Base-by-base conservation (phyloP, 345 rosid species). In the Salix viminalis region DNA sequence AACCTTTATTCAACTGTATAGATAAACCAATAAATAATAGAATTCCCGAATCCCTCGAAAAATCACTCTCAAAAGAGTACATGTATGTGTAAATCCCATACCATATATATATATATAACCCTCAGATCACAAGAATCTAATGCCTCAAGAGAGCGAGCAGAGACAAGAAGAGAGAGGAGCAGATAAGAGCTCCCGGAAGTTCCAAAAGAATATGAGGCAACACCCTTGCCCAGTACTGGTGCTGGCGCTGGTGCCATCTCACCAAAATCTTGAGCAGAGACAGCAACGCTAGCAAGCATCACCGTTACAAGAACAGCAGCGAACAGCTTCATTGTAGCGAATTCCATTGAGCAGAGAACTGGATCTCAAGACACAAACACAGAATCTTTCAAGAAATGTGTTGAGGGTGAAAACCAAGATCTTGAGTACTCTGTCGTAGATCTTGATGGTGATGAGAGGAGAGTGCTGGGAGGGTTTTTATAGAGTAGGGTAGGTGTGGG, bases 191-290 rank as follows among this genome's bases (percentile, higher is more conserved):
- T n/a, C 4, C 24, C 58, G 21, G 76, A 74, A 2, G 46, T 42
- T 0, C 70, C 77, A 19, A 41, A 4, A 37, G 67, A 74, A 28
- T 18, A 39, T 5, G 62, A 10, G 12, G 79, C 37, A 37, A 58
- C 79, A 37, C 79, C 73, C 26, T 16, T 26, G 37, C 69, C 79
- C 67, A 76, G 6, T 34, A 52, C 58, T 14, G 79, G 78, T 2
- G 73, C 66, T 2, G 79, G 73, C 5, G 79, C 37, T 24, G 67
- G 67, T 37, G 73, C 73, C 3, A 60, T 6, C 64, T 21, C 60
- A 6, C 74, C 74, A 26, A 70, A 32, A 42, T 46, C 80, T 23
- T 77, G 75, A 15, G 65, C 80, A 0, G 70, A 58, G 23, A 24
- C 62, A n/a, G 28, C 9, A 24, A n/a, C 71, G 37, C 13, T 6